Evolutionary conservation across 2,329 filamentous ascomycete species (phyloP), one percentile per base, ranked within the genome.

Genomic region (Sporothrix protearum): DNA sequence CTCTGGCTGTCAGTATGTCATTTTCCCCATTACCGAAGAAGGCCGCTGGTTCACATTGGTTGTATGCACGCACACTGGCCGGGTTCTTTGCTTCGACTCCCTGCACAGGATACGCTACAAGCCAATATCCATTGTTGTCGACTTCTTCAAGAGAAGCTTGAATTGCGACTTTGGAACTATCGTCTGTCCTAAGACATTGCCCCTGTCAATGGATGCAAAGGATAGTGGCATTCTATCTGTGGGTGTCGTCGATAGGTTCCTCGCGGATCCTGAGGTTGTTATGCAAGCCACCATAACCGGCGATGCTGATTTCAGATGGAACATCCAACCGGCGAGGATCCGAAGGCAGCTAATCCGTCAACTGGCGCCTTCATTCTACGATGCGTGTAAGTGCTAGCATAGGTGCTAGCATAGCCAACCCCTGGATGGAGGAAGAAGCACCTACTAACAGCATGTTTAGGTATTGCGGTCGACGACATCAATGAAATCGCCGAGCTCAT

Each of bases 361-460:
- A 3, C 6, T 30, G 10, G 36, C 61, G 10, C 61, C 61, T 7
- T 8, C 36, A 7, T 64, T 63, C 19, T 45, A 64, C 61, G 14
- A 47, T 64, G 61, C 61, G 10, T 64, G 61, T 64, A 28, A 64
- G n/a, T n/a, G n/a, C n/a, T n/a, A n/a, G n/a, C n/a, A n/a, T n/a
- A n/a, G n/a, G 61, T 64, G 14, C 5, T 28, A 3, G 12, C 14
- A 19, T 9, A 19, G 28, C 28, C n/a, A n/a, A n/a, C 19, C 1
- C 8, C 16, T 16, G 8, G n/a, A 8, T n/a, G 8, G 16, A 49
- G 19, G 5, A 8, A 49, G 47, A 14, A 22, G 8, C n/a, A n/a
- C 36, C 36, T 39, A n/a, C 47, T 49, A 19, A 49, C 3, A n/a
- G 7, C 16, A n/a, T 49, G n/a, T n/a, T 16, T 47, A 64, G 61